These are phyloP conservation scores for Suhomyces prunicola DNA, from an alignment of 805 yeast species.

Conservation along the genomic window DNA sequence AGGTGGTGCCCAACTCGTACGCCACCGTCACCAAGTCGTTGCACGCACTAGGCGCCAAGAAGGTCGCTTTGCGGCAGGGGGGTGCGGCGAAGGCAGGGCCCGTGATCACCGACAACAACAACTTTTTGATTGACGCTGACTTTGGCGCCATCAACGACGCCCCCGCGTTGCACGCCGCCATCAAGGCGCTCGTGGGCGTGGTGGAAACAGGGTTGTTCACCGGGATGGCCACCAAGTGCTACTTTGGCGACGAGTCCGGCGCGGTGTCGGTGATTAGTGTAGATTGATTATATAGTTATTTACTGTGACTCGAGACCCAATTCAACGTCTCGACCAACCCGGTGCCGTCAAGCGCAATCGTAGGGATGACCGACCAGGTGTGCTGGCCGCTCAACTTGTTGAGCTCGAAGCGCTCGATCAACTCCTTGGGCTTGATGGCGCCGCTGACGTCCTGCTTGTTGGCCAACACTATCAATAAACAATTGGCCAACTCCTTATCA, in stretches of 20 bases:
- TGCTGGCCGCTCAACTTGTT: conserved; percentile 57
- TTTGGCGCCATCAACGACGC: conserved; percentile 70
- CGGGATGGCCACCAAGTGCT: conserved; percentile 70
- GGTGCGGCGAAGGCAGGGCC: conserved; percentile 96
- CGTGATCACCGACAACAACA: conserved; percentile 91
- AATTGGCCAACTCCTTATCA: conserved; percentile 81
- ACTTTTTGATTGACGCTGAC: conserved; percentile 88
- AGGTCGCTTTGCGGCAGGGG: conserved; percentile 73
- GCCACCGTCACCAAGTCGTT: conserved; percentile 71
- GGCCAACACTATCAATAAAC: conserved; percentile 79
- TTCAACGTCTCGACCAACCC: conserved; percentile 85
- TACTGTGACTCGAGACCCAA: conserved; percentile 72
- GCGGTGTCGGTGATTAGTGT: conserved; percentile 16
- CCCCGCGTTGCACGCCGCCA: conserved; percentile 51
- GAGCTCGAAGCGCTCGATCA: conserved; percentile 70
- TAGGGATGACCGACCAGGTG: conserved; percentile 88
- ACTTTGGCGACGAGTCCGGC: conserved; percentile 87
- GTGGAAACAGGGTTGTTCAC: conserved; percentile 94
- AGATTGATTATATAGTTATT: conserved; percentile 7
- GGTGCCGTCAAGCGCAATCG: conserved; percentile 85
- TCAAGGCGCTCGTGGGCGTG: conserved; percentile 83
- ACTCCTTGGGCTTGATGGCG: conserved; percentile 73
- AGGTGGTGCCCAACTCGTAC: conserved; percentile 86
- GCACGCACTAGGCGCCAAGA: conserved; percentile 57
- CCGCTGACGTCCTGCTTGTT: conserved; percentile 79